These are phyloP conservation scores for Jatropha multifida DNA, from an alignment of 441 rosid genomes.

Conservation along the genomic window DNA sequence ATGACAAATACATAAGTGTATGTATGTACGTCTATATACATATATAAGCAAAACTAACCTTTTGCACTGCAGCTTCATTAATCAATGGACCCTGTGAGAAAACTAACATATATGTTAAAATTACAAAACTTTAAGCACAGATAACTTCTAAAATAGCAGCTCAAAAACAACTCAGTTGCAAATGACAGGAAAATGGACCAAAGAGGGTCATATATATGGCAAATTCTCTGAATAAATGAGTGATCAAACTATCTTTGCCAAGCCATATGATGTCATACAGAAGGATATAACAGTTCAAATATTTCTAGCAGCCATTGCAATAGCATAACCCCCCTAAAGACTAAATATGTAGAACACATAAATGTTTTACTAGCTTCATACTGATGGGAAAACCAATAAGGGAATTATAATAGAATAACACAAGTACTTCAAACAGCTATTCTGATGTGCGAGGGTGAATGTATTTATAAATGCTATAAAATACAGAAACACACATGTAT, in stretches of 20 bases:
- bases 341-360: background rate
- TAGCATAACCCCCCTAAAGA: background rate
- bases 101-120: conserved; percentile 16
- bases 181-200: background rate
- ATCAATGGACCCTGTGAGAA: conserved; percentile 87
- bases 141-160: conserved; percentile 12
- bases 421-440: background rate
- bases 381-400: conserved; percentile 3
- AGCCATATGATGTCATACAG: background rate
- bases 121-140: conserved; percentile 18
- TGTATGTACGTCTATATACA: background rate
- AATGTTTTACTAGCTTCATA: background rate
- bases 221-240: background rate
- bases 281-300: background rate
- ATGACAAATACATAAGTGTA: conserved; percentile 13
- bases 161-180: background rate
- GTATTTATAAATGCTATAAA: too few relatives aligned
- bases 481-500: background rate
- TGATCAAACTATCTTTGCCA: background rate
- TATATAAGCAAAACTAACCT: conserved; percentile 48
- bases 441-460: too few relatives aligned
- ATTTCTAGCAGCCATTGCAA: background rate
- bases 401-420: background rate
- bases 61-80: conserved; percentile 87
- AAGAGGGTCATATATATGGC: background rate